These are phyloP conservation scores for Arbutus unedo DNA, from an alignment of 148 eudicot genomes.

Conservation along the genomic window DNA sequence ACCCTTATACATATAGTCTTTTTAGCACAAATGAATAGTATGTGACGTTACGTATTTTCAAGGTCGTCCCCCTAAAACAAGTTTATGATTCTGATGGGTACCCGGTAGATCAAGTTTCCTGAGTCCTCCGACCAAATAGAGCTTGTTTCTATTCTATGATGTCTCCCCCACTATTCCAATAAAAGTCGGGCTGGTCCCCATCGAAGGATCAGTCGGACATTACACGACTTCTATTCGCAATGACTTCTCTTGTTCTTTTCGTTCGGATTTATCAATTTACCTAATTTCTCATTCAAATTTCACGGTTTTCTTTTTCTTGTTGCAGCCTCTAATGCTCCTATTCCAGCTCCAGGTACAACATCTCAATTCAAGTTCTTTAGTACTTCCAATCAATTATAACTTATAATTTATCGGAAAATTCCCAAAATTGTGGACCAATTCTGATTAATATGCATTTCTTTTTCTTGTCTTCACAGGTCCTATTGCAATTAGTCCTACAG, in stretches of 20 bases:
- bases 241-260: not conserved
- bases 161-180: no score
- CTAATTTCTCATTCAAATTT: not conserved
- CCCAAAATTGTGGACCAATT: not conserved
- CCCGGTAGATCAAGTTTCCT: no score
- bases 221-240: no score
- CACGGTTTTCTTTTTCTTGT: not conserved
- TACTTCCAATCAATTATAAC: not conserved
- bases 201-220: no score
- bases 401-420: not conserved
- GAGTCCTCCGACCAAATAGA: no score
- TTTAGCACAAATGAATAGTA: no score
- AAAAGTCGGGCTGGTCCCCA: no score
- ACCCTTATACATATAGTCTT: no score
- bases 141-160: no score
- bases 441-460: not conserved
- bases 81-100: no score
- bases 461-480: conserved; percentile 36
- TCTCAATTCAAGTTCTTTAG: not conserved
- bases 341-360: conserved; percentile 79
- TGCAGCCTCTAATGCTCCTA: conserved; percentile 61
- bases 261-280: not conserved
- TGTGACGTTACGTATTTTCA: no score
- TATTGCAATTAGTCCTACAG: conserved; percentile 35
- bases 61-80: no score